A percentile compares a stretch with the other conserved stretches of the same genome.
Conservation (phyloP, 805 yeast genomes). For the Pichia occidentalis region DNA sequence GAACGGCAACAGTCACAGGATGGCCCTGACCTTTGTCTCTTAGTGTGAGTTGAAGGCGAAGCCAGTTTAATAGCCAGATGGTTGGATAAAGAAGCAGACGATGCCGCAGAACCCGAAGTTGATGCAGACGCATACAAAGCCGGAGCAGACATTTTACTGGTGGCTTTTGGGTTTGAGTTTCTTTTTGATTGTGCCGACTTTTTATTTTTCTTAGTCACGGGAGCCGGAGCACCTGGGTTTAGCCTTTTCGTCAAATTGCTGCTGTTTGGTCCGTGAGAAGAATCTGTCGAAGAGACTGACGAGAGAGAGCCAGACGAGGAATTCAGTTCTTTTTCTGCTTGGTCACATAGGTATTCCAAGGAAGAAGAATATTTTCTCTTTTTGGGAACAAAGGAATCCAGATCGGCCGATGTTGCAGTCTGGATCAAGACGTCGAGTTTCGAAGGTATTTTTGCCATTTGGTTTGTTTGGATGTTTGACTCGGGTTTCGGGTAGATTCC, state of each 20-base stretch:
- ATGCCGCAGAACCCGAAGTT: background rate
- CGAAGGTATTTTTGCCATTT: slow-evolving; percentile 17
- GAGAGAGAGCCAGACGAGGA: too few species aligned
- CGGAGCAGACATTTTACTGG: background rate
- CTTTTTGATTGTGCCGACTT: background rate
- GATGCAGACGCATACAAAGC: slow-evolving; percentile 2
- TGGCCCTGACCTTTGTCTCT: slow-evolving; percentile 65
- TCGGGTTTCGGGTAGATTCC: too few species aligned
- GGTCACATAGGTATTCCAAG: slow-evolving; percentile 5
- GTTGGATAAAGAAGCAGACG: background rate
- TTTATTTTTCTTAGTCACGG: background rate
- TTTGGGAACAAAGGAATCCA: slow-evolving; percentile 7
- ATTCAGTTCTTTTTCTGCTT: slow-evolving; percentile 7
- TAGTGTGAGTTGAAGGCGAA: slow-evolving; percentile 27
- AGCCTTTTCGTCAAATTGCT: background rate
- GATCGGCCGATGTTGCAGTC: slow-evolving; percentile 23
- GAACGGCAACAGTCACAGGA: slow-evolving; percentile 66
- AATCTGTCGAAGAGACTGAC: too few species aligned
- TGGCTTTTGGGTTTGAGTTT: background rate
- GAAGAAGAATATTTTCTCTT: slow-evolving; percentile 3
- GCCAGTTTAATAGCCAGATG: slow-evolving; percentile 27
- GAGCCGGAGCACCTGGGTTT: too few species aligned
- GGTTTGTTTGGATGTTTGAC: too few species aligned
- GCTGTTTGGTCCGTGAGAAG: too few species aligned
- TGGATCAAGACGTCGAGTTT: slow-evolving; percentile 28